Evolutionary conservation across 1,284 basidiomycete genomes (phyloP), one percentile per base, ranked within the genome.

Genomic region (Fomitopsis schrenkii): DNA sequence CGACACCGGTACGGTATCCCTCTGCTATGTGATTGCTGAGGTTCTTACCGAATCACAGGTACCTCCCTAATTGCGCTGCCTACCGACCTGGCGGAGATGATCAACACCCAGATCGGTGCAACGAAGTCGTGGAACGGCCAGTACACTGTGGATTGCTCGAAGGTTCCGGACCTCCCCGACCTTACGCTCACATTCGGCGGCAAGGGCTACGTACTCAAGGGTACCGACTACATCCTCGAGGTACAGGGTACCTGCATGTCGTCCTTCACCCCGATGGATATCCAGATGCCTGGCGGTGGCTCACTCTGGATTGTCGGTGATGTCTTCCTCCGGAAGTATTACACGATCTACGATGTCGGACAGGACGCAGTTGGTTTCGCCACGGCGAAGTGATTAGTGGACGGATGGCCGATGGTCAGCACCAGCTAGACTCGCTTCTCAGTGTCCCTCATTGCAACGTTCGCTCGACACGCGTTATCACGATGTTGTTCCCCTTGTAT

Each of bases 251-350:
- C 93, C 40, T 99, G 97, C 75, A 92, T 99, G 67, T 97, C 94
- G 33, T 81, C 95, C 19, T 99, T 99, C 83, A 94, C 88, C 59
- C 94, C 93, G 44, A 78, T 98, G 77, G 95, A 98, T 75, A 91
- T 98, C 75, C 93, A 95, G 68, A 75, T 95, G 45, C 94, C 95
- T 9, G 87, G 91, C 67, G 94, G 94, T 67, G 92, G 93, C 60
- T 81, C 88, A 42, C 81, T 99, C 65, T 98, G 95, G 94, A 97
- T 99, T 71, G 82, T 98, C 68, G 96, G 95, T 88, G 90, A 93
- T 69, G 88, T 87, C 59, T 95, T 95, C 85, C 85, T 95, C 61
- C 86, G 94, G 72, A 88, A 86, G 71, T 97, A 93, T 79, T 97
- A 89, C 82, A 97, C 95, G 26, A 93, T 98, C 30, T 98, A 98